Evolutionary conservation across 2,329 filamentous ascomycete species (phyloP).

Genomic region (Cladorrhinum sp.): DNA sequence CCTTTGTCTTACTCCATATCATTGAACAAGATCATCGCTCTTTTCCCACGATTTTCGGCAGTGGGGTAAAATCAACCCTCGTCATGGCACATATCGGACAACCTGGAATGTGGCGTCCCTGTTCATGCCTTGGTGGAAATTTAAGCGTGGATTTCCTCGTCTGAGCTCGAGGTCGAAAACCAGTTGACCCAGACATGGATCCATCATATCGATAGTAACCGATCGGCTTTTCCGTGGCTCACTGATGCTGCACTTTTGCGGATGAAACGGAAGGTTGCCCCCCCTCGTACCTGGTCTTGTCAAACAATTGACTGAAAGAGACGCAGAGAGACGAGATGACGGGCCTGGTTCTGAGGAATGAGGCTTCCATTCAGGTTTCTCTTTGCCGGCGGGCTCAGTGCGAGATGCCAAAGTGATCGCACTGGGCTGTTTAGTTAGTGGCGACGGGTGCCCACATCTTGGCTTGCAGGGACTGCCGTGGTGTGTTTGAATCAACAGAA

Average conservation of each 20-base stretch:
- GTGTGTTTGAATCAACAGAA: conserved; percentile 1
- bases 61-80: not conserved
- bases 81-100: not conserved
- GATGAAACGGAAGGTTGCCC: not conserved
- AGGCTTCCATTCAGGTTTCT: not conserved
- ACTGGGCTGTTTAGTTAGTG: conserved; percentile 4
- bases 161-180: not conserved
- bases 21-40: not conserved
- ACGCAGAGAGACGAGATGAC: conserved; percentile 10
- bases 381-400: conserved; percentile 9
- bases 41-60: not conserved
- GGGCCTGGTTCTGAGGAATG: conserved; percentile 5
- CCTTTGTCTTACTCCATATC: not conserved
- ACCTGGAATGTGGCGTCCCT: not conserved
- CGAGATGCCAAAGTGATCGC: not conserved
- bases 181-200: not conserved
- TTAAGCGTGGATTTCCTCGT: not conserved
- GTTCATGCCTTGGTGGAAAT: not conserved
- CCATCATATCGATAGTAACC: not conserved
- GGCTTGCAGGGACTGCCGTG: conserved; percentile 8
- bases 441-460: conserved; percentile 9
- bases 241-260: not conserved
- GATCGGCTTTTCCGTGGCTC: not conserved
- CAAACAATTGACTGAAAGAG: conserved; percentile 6
- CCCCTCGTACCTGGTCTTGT: conserved; percentile 1